Percentiles rank a stretch among this genome's conserved stretches.
phyloP scores from a whole-genome alignment of 2,329 filamentous ascomycete genomes.

The Cladorrhinum sp. region DNA sequence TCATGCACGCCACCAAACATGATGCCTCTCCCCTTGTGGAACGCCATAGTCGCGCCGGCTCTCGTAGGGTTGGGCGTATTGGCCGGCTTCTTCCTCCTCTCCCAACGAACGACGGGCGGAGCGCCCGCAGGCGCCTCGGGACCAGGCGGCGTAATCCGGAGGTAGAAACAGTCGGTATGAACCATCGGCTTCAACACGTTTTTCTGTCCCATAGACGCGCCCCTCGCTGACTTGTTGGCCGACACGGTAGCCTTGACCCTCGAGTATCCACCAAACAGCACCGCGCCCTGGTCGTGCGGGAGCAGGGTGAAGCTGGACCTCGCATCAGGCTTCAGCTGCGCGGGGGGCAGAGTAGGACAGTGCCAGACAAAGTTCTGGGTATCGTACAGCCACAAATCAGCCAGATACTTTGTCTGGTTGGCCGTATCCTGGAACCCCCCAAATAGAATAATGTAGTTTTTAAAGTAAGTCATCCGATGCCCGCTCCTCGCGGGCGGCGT shows the following conservation, averaged over 20 bases:
- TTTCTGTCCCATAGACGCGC: constrained; percentile 53
- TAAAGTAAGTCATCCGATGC: constrained; percentile 91
- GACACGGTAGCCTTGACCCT: constrained; percentile 71
- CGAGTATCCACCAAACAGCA: constrained; percentile 91
- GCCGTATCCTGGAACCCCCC: constrained; percentile 97
- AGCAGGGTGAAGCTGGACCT: constrained; percentile 89
- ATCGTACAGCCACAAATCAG: constrained; percentile 95
- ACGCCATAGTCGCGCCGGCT: constrained; percentile 89
- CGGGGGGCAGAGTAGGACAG: constrained; percentile 69
- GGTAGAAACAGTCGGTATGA: constrained; percentile 92
- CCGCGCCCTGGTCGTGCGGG: constrained; percentile 85
- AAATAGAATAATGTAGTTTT: constrained; percentile 94
- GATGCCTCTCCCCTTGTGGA: constrained; percentile 89
- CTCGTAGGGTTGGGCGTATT: constrained; percentile 82
- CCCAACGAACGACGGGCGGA: constrained; percentile 79
- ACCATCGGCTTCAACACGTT: constrained; percentile 82
- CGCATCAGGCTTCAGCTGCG: constrained; percentile 83
- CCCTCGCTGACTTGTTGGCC: constrained; percentile 49
- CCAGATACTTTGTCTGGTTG: constrained; percentile 88
- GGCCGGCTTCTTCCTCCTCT: constrained; percentile 85
- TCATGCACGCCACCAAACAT: constrained; percentile 94
- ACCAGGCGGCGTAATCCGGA: constrained; percentile 72
- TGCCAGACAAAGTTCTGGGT: constrained; percentile 84
- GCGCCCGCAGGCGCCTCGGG: constrained; percentile 63
- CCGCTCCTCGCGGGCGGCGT: constrained; percentile 82